Base-by-base conservation (phyloP, 2,329 filamentous ascomycete species). In the Seiridium unicorne region DNA sequence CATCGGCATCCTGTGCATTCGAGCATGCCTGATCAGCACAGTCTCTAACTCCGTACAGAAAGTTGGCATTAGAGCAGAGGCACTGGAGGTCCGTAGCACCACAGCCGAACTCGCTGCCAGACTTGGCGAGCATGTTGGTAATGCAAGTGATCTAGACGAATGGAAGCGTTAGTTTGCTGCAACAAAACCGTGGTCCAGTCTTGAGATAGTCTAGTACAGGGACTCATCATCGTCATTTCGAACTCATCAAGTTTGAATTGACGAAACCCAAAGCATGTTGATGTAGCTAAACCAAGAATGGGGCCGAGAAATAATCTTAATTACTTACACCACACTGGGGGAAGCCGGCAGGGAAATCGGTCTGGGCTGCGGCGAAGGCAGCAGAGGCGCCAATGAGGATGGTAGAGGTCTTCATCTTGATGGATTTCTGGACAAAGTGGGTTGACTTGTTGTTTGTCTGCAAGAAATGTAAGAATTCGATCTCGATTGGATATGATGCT, bases 401-500 rank as follows among this genome's bases (percentile, higher is more conserved):
- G 65, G 79, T 63, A 60, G 74, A 69, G 59, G 75, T 74, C 80
- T 84, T 85, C 82, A 84, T 85, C 65, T 77, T 83, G 76, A 58
- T 34, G 32, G 42, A 36, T 44, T 53, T 4, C 18, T 44, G 13
- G 11, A 47, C n/a, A 26, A 26, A 26, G 18, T 26, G 34, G 44
- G 38, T 57, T 40, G 55, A 48, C 36, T 49, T n/a, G 47, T 11
- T 48, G 55, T 36, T 47, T 36, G 46, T 51, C 44, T 58, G 35
- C 40, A 35, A 44, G 38, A 51, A 48, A 31, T 58, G 55, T 58
- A 58, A 58, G 55, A 58, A 57, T 8, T 53, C 38, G 34, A 35
- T 51, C 26, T 36, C 47, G 34, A 51, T 35, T 13, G 26, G 51
- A 40, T 58, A 55, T 40, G 55, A 58, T 58, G 55, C 55, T 58